Percentiles rank a stretch among this genome's conserved stretches.
phyloP scores from a whole-genome alignment of 164 flowering plant species.

The Paratinospora sagittata region DNA sequence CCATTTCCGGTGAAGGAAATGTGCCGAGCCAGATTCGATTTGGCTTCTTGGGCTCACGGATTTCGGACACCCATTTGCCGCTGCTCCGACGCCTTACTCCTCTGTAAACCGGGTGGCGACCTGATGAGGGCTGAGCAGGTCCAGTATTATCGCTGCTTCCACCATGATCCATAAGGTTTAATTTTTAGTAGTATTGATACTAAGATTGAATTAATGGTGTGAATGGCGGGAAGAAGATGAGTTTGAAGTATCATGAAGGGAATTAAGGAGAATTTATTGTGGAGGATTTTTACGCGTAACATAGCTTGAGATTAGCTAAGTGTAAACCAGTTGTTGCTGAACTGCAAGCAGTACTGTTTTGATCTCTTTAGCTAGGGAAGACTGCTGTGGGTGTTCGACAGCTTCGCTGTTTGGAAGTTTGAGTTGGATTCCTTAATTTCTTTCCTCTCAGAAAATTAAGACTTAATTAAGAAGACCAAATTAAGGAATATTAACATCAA shows the following conservation, averaged over 20 bases:
- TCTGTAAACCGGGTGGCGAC: conserved; percentile 32
- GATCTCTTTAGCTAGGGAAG: too few relatives aligned
- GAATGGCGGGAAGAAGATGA: conserved; percentile 17
- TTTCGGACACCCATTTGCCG: conserved; percentile 72
- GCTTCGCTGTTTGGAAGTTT: conserved; percentile 12
- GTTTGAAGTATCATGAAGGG: conserved; percentile 14
- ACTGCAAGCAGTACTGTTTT: conserved; percentile 8
- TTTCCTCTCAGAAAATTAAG: too few relatives aligned
- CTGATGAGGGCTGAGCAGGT: conserved; percentile 7
- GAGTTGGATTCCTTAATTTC: conserved; percentile 19
- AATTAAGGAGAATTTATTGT: conserved; percentile 6
- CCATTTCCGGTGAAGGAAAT: conserved; percentile 61
- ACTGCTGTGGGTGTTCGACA: conserved; percentile 12
- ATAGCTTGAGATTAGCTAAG: too few relatives aligned
- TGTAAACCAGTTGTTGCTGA: conserved; percentile 24
- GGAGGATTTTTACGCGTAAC: background rate
- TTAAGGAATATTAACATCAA: background rate
- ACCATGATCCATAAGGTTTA: background rate
- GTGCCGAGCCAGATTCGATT: conserved; percentile 67
- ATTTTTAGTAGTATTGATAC: background rate
- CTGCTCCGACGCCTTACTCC: conserved; percentile 48
- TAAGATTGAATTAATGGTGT: background rate
- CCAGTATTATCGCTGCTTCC: conserved; percentile 4
- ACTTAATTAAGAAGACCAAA: background rate
- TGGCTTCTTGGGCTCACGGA: conserved; percentile 54